Conservation (phyloP, 2,329 filamentous ascomycete species). For the Chaetomium globosum region DNA sequence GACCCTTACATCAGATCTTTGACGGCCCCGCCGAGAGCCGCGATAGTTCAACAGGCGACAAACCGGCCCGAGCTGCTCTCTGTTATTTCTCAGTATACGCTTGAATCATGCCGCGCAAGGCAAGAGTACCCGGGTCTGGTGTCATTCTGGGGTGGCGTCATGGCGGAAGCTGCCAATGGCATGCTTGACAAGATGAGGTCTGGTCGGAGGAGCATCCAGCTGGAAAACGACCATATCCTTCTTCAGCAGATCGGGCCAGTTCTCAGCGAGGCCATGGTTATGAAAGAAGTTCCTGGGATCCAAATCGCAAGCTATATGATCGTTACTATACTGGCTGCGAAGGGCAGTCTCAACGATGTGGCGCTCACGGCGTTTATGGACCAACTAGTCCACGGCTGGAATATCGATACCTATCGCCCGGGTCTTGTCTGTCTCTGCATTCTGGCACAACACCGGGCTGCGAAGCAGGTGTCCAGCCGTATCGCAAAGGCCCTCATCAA, state of each 20-base stretch:
- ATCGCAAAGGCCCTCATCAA: conserved; percentile 71
- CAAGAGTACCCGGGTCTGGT: conserved; percentile 77
- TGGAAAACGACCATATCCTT: conserved; percentile 78
- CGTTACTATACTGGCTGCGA: conserved; percentile 79
- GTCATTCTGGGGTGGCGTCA: conserved; percentile 88
- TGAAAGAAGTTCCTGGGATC: conserved; percentile 75
- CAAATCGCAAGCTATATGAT: conserved; percentile 92
- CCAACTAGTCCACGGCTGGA: conserved; percentile 78
- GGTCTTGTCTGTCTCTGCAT: conserved; percentile 80
- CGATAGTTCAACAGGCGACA: conserved; percentile 80
- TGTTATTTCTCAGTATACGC: conserved; percentile 74
- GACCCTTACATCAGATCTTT: conserved; percentile 80
- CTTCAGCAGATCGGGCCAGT: conserved; percentile 67
- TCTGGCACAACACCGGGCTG: conserved; percentile 76
- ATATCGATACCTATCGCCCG: conserved; percentile 68
- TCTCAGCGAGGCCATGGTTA: conserved; percentile 74
- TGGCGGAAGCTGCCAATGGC: conserved; percentile 80
- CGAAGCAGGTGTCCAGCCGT: conserved; percentile 67
- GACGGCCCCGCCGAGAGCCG: conserved; percentile 74
- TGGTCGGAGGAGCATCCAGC: conserved; percentile 73
- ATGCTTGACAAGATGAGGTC: conserved; percentile 78
- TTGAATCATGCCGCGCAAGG: conserved; percentile 70
- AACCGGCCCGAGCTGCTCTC: conserved; percentile 77
- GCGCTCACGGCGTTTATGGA: conserved; percentile 89
- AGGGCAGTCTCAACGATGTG: conserved; percentile 75